Conservation (phyloP, 495 filamentous ascomycete species). For the Amphirosellinia nigrospora region DNA sequence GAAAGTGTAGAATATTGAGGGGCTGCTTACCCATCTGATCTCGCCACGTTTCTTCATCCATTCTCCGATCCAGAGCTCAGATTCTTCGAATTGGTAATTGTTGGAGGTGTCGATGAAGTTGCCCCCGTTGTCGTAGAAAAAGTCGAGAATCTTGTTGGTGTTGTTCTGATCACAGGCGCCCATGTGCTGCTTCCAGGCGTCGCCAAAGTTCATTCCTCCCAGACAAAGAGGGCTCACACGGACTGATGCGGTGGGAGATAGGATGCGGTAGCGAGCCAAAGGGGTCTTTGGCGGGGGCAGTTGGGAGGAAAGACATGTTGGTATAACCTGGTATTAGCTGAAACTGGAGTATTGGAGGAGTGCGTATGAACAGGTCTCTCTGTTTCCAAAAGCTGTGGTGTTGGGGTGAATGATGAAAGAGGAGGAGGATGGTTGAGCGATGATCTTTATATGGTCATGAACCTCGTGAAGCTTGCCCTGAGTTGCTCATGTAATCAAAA, state of each 20-base stretch:
- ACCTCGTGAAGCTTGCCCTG: not conserved
- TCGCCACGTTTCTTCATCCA: constrained; percentile 65
- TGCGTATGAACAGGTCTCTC: not conserved
- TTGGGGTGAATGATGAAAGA: not conserved
- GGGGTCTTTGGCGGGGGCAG: constrained; percentile 52
- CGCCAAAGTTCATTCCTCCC: constrained; percentile 68
- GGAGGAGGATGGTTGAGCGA: not conserved
- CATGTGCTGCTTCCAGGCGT: constrained; percentile 58
- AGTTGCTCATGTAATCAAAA: not conserved
- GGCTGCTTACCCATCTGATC: constrained; percentile 46
- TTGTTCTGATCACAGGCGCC: constrained; percentile 67
- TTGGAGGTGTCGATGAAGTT: constrained; percentile 83
- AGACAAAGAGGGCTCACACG: constrained; percentile 66
- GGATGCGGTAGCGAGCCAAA: constrained; percentile 63
- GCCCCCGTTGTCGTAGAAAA: constrained; percentile 66
- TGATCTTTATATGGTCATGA: constrained; percentile 1
- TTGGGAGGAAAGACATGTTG: constrained; percentile 29
- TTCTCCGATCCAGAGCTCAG: constrained; percentile 76
- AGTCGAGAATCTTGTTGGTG: constrained; percentile 70
- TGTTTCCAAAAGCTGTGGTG: not conserved
- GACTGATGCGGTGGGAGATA: constrained; percentile 63
- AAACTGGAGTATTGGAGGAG: not conserved
- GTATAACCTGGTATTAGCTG: not conserved
- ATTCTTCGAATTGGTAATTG: constrained; percentile 72
- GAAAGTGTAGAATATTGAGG: not conserved